Evolutionary conservation across 805 yeast genomes (phyloP).

Genomic region (Nematodospora valgi): DNA sequence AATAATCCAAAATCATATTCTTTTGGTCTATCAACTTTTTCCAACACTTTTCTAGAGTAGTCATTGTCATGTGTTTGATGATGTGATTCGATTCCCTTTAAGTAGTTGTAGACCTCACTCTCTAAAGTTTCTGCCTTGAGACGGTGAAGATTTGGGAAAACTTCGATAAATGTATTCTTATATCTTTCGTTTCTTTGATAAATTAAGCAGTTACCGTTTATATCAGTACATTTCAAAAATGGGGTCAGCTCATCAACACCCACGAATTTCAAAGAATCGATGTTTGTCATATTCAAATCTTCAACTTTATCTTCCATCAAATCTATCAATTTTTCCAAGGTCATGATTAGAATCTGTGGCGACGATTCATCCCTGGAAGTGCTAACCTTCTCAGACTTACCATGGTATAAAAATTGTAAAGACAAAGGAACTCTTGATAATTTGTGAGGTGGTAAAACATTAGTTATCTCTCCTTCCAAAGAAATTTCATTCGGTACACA

Average conservation of each 20-base stretch:
- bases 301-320: constrained; percentile 4
- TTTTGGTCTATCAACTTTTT: background rate
- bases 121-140: constrained; percentile 8
- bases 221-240: constrained; percentile 13
- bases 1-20: background rate
- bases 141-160: constrained; percentile 13
- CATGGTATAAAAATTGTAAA: constrained; percentile 12
- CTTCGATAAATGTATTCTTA: constrained; percentile 10
- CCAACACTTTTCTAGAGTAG: background rate
- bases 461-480: constrained; percentile 8
- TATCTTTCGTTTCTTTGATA: constrained; percentile 11
- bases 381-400: constrained; percentile 2
- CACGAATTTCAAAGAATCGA: constrained; percentile 14
- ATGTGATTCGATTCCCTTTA: constrained; percentile 1
- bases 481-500: constrained; percentile 18
- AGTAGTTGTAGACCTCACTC: constrained; percentile 8
- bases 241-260: constrained; percentile 23
- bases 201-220: constrained; percentile 8
- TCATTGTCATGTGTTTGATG: background rate
- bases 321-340: constrained; percentile 12
- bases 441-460: constrained; percentile 6
- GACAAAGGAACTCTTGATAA: constrained; percentile 16
- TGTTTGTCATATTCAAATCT: constrained; percentile 2
- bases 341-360: constrained; percentile 20
- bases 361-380: constrained; percentile 4